Evolutionary conservation across 2,329 filamentous ascomycete species (phyloP).

Genomic region (Neurospora crassa): DNA sequence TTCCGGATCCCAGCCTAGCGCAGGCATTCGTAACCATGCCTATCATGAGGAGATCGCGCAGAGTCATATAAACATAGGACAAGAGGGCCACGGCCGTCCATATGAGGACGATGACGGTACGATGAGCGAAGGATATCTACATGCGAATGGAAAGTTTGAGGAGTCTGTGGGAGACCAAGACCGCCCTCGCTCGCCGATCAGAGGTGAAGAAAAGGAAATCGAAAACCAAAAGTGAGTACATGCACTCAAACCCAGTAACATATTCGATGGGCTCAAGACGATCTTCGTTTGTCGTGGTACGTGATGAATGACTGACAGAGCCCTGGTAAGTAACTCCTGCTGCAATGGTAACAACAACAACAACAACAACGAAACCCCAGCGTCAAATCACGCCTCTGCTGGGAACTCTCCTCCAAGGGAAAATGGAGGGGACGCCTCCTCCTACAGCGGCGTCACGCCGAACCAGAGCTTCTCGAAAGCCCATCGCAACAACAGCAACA

Average conservation of each 20-base stretch:
- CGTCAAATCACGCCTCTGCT: not conserved
- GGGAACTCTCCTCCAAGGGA: not conserved
- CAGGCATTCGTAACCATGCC: not conserved
- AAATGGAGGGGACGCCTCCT: not conserved
- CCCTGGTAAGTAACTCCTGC: not conserved
- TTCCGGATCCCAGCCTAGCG: not conserved
- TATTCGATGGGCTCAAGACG: not conserved
- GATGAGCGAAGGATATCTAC: not conserved
- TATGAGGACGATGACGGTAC: not conserved
- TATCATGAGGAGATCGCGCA: not conserved
- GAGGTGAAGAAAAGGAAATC: not conserved
- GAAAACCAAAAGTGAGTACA: not conserved
- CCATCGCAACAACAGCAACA: not conserved
- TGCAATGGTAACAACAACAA: not conserved
- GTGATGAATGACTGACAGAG: not conserved
- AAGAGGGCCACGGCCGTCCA: no score
- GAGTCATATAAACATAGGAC: not conserved
- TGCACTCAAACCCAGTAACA: not conserved
- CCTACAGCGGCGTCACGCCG: not conserved
- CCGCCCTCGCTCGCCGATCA: not conserved
- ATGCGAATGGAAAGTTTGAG: not conserved
- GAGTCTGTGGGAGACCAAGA: not conserved
- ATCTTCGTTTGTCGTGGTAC: not conserved
- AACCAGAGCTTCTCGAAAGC: not conserved
- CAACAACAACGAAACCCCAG: not conserved